Evolutionary conservation across 2,329 filamentous ascomycete species (phyloP).

Genomic region (Stachybotrys echinatus): DNA sequence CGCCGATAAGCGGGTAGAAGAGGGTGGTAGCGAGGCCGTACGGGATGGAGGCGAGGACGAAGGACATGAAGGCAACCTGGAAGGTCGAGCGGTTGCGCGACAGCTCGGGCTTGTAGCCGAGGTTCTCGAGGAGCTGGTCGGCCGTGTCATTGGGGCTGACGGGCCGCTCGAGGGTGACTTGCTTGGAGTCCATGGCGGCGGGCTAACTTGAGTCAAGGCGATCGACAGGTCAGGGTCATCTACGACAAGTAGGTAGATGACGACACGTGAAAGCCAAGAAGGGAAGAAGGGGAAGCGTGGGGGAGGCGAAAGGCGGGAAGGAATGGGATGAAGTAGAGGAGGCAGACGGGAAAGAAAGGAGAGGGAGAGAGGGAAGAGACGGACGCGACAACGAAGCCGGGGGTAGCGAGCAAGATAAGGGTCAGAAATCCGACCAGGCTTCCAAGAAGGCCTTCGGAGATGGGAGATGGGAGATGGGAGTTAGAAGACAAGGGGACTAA

Average conservation of each 20-base stretch:
- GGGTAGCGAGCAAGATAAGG: too few species aligned
- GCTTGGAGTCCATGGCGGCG: constrained; percentile 18
- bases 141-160: constrained; percentile 37
- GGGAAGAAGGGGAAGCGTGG: not conserved
- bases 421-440: too few species aligned
- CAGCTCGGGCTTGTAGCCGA: constrained; percentile 64
- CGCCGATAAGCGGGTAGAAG: constrained; percentile 60
- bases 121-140: constrained; percentile 56
- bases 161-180: constrained; percentile 15
- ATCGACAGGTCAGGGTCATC: not conserved
- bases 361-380: not conserved
- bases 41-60: constrained; percentile 69
- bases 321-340: not conserved
- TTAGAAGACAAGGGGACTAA: too few species aligned
- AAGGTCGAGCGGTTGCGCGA: constrained; percentile 60
- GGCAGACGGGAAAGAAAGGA: not conserved
- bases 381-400: not conserved
- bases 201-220: constrained; percentile 2
- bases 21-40: constrained; percentile 69
- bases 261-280: too few species aligned
- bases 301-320: not conserved
- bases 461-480: not conserved
- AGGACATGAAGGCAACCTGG: constrained; percentile 71
- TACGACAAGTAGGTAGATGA: too few species aligned
- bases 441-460: not conserved